phyloP scores from a whole-genome alignment of 108 stramenopile species.

The Schizochytrium sp. region DNA sequence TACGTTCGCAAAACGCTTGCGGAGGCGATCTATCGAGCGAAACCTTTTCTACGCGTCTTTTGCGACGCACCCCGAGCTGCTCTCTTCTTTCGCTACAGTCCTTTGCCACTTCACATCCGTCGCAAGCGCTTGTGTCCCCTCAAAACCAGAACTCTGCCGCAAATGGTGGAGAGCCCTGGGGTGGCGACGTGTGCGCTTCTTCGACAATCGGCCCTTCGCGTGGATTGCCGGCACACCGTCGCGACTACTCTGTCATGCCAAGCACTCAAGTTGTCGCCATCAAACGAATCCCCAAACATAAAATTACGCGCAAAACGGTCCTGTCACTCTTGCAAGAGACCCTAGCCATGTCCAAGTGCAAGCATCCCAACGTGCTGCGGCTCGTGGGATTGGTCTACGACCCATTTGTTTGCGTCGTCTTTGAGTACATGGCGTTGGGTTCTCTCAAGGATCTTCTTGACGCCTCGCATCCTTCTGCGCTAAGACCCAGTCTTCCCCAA shows the following conservation, averaged over 20 bases:
- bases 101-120: no score
- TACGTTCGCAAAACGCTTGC: neutral
- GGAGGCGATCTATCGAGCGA: no score
- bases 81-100: no score
- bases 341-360: neutral
- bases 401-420: conserved; percentile 7
- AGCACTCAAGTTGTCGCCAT: neutral
- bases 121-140: no score
- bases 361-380: conserved; percentile 9
- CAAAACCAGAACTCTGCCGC: neutral
- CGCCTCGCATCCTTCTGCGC: neutral
- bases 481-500: neutral
- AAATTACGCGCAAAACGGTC: neutral
- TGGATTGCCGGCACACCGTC: neutral
- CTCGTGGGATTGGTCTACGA: neutral
- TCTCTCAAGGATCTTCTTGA: neutral
- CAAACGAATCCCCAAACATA: neutral
- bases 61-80: no score
- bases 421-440: conserved; percentile 1
- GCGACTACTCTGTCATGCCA: neutral
- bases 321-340: neutral
- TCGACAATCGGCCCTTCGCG: no score
- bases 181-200: neutral
- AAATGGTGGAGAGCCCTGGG: neutral
- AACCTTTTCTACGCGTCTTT: no score